These are phyloP conservation scores for Coemansia sp. DNA, from an alignment of 192 early-diverging fungal genomes.

Conservation along the genomic window DNA sequence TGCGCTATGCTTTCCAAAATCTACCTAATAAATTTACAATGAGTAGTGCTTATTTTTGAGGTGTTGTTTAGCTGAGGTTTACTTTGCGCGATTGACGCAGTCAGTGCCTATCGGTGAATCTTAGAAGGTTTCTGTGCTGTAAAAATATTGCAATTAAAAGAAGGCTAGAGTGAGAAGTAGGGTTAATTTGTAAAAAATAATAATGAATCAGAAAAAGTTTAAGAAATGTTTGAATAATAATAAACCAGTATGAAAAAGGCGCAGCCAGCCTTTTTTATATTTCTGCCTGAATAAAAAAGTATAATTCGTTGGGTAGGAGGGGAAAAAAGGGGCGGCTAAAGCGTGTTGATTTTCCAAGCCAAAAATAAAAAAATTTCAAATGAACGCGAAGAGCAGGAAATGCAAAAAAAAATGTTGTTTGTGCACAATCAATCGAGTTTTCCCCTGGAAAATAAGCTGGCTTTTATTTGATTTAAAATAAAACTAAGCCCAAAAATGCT, in stretches of 20 bases:
- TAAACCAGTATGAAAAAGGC: constrained; percentile 15
- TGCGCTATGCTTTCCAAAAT: neutral
- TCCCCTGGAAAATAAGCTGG: neutral
- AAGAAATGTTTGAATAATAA: neutral
- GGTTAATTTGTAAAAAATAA: neutral
- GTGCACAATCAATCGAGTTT: neutral
- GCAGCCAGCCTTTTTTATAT: constrained; percentile 12
- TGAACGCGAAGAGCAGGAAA: neutral
- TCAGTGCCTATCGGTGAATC: no score
- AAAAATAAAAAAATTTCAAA: neutral
- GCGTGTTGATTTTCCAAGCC: neutral
- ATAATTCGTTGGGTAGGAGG: neutral
- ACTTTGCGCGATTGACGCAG: no score
- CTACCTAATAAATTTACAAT: neutral
- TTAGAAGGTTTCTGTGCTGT: neutral
- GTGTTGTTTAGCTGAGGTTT: no score
- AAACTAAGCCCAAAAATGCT: no score
- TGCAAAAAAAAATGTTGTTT: neutral
- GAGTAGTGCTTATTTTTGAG: neutral
- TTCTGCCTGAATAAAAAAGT: neutral
- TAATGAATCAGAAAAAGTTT: constrained; percentile 6
- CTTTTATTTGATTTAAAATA: constrained; percentile 1
- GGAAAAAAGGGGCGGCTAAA: neutral
- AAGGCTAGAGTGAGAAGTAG: no score
- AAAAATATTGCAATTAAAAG: neutral